Conservation (phyloP, 345 rosid genomes). For the Hibiscus syriacus region DNA sequence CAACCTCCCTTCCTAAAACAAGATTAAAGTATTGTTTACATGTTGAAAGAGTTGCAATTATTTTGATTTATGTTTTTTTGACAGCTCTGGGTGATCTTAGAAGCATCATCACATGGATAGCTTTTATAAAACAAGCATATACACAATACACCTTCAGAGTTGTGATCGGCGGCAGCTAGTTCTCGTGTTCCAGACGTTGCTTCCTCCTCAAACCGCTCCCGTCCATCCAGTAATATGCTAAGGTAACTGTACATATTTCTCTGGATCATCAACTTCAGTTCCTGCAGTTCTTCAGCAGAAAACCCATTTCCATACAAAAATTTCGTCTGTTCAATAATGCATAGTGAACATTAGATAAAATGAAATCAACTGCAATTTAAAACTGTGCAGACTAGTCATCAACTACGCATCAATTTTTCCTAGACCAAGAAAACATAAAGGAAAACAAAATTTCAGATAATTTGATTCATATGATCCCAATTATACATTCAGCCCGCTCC, state of each 20-base stretch:
- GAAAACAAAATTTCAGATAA: no score
- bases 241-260: slow-evolving; percentile 93
- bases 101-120: not conserved
- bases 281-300: slow-evolving; percentile 67
- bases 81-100: not conserved
- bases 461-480: not conserved
- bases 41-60: not conserved
- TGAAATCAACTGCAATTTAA: not conserved
- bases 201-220: slow-evolving; percentile 98
- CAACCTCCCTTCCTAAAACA: slow-evolving; percentile 47
- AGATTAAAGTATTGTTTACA: not conserved
- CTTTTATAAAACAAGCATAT: not conserved
- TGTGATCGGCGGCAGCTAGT: slow-evolving; percentile 33
- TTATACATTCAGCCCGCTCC: not conserved
- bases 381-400: not conserved
- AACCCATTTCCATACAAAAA: slow-evolving; percentile 87
- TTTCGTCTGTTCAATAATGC: slow-evolving; percentile 59
- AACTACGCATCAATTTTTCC: no score
- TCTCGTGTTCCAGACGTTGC: slow-evolving; percentile 39
- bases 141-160: slow-evolving; percentile 34
- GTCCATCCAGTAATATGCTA: slow-evolving; percentile 87
- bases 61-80: not conserved
- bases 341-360: slow-evolving; percentile 8
- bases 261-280: slow-evolving; percentile 92
- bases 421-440: no score